Evolutionary conservation across 2,329 filamentous ascomycete species (phyloP).

Genomic region (Hortaea werneckii): DNA sequence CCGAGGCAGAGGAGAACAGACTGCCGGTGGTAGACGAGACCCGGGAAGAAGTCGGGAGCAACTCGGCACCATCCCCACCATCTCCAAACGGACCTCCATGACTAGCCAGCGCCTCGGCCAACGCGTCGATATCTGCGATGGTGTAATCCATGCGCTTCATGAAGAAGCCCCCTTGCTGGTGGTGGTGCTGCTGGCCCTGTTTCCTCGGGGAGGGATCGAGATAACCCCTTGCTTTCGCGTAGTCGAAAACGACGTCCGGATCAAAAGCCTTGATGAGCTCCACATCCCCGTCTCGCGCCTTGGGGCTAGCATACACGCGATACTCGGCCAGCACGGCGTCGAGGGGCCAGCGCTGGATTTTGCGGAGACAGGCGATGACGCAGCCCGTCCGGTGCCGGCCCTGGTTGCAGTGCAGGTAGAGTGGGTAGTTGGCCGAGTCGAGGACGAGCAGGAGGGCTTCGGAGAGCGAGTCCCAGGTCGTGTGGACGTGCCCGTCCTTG

Average conservation of each 20-base stretch:
- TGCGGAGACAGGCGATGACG: conserved; percentile 70
- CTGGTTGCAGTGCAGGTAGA: conserved; percentile 88
- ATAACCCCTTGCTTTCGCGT: conserved; percentile 12
- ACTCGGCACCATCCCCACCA: background rate
- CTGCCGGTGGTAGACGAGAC: conserved; percentile 1
- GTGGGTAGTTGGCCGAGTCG: conserved; percentile 62
- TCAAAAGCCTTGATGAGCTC: conserved; percentile 36
- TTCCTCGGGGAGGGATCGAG: conserved; percentile 5
- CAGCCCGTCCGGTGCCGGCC: conserved; percentile 90
- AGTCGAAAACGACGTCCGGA: conserved; percentile 28
- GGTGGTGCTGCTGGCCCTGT: no score
- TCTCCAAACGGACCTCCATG: background rate
- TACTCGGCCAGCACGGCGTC: conserved; percentile 63
- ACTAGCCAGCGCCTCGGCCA: conserved; percentile 8
- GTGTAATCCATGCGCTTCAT: conserved; percentile 9
- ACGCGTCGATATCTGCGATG: conserved; percentile 9
- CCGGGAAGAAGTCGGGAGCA: conserved; percentile 1
- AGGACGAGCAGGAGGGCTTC: conserved; percentile 62
- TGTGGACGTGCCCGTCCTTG: conserved; percentile 57
- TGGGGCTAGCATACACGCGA: conserved; percentile 46
- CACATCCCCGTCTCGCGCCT: conserved; percentile 39
- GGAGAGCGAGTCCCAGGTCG: conserved; percentile 57
- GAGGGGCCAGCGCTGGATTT: conserved; percentile 57
- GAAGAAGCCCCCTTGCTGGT: background rate
- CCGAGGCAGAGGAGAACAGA: background rate